Evolutionary conservation across 78 protist species (phyloP), one percentile per base, ranked within the genome.

Genomic region (Mantamonas sphyraenae): DNA sequence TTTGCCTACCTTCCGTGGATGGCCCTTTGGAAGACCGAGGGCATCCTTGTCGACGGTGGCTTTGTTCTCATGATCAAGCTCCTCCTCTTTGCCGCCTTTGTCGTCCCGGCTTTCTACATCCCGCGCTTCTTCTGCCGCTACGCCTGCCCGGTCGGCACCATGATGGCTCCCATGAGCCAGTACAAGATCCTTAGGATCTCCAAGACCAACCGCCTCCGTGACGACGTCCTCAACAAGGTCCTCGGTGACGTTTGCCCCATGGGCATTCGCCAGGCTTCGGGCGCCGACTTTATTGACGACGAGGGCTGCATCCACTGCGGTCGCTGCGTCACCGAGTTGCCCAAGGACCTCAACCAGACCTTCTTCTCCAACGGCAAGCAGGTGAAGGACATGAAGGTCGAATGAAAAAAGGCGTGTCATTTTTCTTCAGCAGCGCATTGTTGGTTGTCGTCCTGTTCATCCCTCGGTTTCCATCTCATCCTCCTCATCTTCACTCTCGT

Each of bases 231-330:
- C 30, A 65, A 65, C 33, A 14, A 28, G 39, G 39, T 65, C n/a
- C 70, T 65, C 58, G 31, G 28, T 42, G 33, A 47, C 16, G 70
- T 65, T 14, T 65, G 70, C 58, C 70, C 70, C 24, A 42, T 65
- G 42, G 58, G 58, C 30, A 10, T 16, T 42, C 31, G 10, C 58
- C 50, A 50, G 37, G 55, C 16, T 33, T 14, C 14, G 39, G 10
- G 10, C 33, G 50, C 42, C 14, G 16, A 40, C 16, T 65, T 31
- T 35, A 43, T 65, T 10, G 33, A 39, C 30, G 33, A 47, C 14
- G 16, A 16, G 24, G 50, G 67, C 58, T 65, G 70, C 70, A 43
- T 65, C 30, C 70, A 65, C 58, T 65, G 70, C 70, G 70, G 70
- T 14, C 10, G 14, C 30, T 65, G 70, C 70, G 28, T 65, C n/a